Conservation (phyloP, 352 stramenopile species). For the Globisporangium megalacanthum region DNA sequence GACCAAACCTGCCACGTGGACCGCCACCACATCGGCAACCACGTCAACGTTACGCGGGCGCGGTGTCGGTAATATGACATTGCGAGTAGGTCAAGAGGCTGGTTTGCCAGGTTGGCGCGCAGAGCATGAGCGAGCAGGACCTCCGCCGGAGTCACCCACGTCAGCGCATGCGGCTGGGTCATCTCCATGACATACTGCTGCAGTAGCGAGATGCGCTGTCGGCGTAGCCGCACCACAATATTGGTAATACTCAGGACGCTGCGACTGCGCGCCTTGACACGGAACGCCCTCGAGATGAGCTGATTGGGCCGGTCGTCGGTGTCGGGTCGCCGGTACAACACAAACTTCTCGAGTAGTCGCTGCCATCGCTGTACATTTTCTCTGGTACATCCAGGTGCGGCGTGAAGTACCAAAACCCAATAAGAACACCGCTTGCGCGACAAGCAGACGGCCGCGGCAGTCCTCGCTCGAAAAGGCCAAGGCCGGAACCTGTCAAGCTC, state of each 20-base stretch:
- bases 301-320: not conserved
- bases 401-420: conserved; percentile 12
- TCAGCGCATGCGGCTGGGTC: not conserved
- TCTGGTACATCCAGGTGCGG: conserved; percentile 2
- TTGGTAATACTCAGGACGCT: not conserved
- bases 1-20: not conserved
- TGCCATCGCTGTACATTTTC: not conserved
- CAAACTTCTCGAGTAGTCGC: conserved; percentile 2
- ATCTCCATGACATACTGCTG: not conserved
- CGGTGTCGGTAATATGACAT: conserved; percentile 3
- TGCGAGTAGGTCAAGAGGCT: not conserved
- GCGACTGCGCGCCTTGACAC: not conserved
- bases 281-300: not conserved
- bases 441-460: not conserved
- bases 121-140: not conserved
- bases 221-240: not conserved
- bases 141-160: not conserved
- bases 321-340: not conserved
- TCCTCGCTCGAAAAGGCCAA: conserved; percentile 1
- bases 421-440: conserved; percentile 4
- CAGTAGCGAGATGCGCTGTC: conserved; percentile 2
- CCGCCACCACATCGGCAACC: not conserved
- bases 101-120: not conserved
- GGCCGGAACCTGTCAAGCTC: not conserved
- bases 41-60: not conserved